Evolutionary conservation across 2,329 filamentous ascomycete species (phyloP).

Genomic region (Colletotrichum aenigma): DNA sequence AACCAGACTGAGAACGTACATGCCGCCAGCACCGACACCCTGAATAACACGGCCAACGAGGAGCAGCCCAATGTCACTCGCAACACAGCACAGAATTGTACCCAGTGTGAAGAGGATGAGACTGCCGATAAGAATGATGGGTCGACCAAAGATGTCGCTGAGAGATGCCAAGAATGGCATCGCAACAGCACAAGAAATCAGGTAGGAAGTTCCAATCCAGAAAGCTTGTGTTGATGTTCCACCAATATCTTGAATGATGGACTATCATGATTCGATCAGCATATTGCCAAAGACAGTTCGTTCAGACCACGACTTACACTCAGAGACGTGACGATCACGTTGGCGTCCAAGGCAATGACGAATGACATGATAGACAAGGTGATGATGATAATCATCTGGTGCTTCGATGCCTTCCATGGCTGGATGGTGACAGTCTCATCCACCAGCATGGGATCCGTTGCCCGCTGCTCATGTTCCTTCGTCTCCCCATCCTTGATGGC

Average conservation of each 20-base stretch:
- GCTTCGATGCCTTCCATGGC: conserved; percentile 18
- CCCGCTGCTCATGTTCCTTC: conserved; percentile 11
- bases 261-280: conserved; percentile 1
- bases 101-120: conserved; percentile 45
- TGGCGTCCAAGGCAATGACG: conserved; percentile 18
- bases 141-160: conserved; percentile 38
- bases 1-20: conserved; percentile 43
- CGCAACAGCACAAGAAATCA: conserved; percentile 28
- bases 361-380: conserved; percentile 20
- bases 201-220: conserved; percentile 31
- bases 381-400: conserved; percentile 17
- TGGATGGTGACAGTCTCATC: conserved; percentile 3
- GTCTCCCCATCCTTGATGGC: conserved; percentile 9
- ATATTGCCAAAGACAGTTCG: not conserved
- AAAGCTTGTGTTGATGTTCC: conserved; percentile 29
- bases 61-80: conserved; percentile 34
- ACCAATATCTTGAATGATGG: conserved; percentile 27
- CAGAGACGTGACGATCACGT: conserved; percentile 17
- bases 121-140: conserved; percentile 35
- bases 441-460: conserved; percentile 13
- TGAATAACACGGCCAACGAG: conserved; percentile 42
- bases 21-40: conserved; percentile 44
- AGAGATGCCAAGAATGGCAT: conserved; percentile 35
- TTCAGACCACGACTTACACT: not conserved
- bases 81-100: conserved; percentile 41